Evolutionary conservation across 2,329 filamentous ascomycete genomes (phyloP), one percentile per base, ranked within the genome.

Genomic region (Dactylonectria estremocensis): DNA sequence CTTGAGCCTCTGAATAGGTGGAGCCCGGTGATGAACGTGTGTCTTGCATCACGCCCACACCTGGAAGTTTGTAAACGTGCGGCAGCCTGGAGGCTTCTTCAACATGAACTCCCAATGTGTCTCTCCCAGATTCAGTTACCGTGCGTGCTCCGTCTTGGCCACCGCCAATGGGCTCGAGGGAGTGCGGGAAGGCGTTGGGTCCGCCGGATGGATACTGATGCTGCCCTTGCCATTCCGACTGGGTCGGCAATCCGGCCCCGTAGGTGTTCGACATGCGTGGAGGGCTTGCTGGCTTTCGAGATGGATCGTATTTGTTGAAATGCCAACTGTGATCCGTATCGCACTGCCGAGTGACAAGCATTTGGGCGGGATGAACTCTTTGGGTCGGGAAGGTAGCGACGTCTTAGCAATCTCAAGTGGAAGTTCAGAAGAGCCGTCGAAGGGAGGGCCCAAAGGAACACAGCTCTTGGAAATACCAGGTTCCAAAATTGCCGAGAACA

Each of bases 31-130:
- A 67, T 60, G 81, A 79, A 45, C 80, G 77, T 68, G 83, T 84
- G 24, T 80, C 79, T 55, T 81, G 80, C 53, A 82, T 81, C 20
- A 84, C 72, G 40, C 82, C 83, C 45, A 85, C 75, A 11, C 82
- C 83, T 10, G 82, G 70, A 62, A 77, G 80, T 37, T 78, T 80
- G 52, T 81, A 81, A 65, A 69, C 76, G 40, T 82, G 72, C 11
- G 81, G 77, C 4, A 83, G 80, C 59, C 65, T 75, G 37, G 75
- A 60, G 72, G 79, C 74, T 88, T 91, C 86, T 74, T 91, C 89
- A 7, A 91, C 89, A 67, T 92, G 93, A 71, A 94, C 84, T 33
- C 90, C 89, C 53, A 94, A 85, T 33, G 87, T 83, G 76, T 78
- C 80, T 55, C 76, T 79, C 40, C 80, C 76, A 54, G 76, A 77